Conservation (phyloP, 306 rosid genomes). For the Ceratonia siliqua region DNA sequence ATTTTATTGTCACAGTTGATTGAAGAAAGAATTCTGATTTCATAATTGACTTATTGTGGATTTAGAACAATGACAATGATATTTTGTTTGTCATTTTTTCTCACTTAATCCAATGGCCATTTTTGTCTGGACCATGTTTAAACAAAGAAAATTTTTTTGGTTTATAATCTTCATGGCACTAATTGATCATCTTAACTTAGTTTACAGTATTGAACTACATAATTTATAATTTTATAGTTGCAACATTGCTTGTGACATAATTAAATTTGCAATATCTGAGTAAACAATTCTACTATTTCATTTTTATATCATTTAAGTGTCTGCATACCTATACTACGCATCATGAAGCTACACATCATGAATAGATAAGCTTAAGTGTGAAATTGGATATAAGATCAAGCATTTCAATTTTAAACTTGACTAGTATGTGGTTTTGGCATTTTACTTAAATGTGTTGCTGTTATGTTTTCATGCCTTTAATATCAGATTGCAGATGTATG, state of each 20-base stretch:
- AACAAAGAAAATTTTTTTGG: background rate
- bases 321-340: no score
- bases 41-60: background rate
- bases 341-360: no score
- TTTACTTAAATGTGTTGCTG: conserved; percentile 8
- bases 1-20: conserved; percentile 3
- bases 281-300: background rate
- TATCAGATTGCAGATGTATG: conserved; percentile 91
- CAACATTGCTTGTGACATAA: background rate
- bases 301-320: no score
- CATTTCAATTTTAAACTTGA: background rate
- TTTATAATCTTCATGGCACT: conserved; percentile 16
- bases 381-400: background rate
- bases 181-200: conserved; percentile 6
- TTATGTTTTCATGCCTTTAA: conserved; percentile 29
- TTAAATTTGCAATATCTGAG: background rate
- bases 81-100: conserved; percentile 10
- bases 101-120: background rate
- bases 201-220: background rate
- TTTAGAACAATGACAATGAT: background rate
- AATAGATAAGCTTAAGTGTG: background rate
- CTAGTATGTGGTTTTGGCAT: background rate
- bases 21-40: conserved; percentile 16
- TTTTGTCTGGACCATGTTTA: conserved; percentile 19
- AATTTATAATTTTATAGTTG: background rate